These are phyloP conservation scores for Ascochyta koolunga DNA, from an alignment of 2,329 filamentous ascomycete species.

Conservation along the genomic window DNA sequence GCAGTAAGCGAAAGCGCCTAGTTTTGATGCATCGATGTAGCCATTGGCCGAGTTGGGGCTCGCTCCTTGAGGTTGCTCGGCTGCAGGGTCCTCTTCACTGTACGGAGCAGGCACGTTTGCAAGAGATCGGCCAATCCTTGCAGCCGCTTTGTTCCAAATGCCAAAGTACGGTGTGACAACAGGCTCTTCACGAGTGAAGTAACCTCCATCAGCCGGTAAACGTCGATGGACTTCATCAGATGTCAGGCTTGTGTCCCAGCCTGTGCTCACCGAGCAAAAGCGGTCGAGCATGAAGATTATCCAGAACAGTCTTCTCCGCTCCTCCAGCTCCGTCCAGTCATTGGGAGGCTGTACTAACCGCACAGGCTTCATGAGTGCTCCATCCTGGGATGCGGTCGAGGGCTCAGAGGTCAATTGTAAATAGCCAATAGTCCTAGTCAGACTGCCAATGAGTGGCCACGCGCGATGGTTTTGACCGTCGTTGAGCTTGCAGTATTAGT, in stretches of 20 bases:
- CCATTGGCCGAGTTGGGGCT: constrained; percentile 41
- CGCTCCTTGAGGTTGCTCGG: constrained; percentile 31
- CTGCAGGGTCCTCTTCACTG: constrained; percentile 40
- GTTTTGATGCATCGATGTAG: constrained; percentile 43
- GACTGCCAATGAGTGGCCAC: constrained; percentile 43
- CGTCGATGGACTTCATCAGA: constrained; percentile 44
- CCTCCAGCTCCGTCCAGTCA: constrained; percentile 43
- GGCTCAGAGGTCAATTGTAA: constrained; percentile 41
- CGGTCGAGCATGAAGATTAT: constrained; percentile 43
- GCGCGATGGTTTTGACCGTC: constrained; percentile 37
- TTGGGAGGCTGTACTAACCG: constrained; percentile 30
- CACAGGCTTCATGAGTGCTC: constrained; percentile 40
- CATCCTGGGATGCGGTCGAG: constrained; percentile 26
- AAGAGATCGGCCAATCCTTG: constrained; percentile 40
- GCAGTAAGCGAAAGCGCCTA: constrained; percentile 44
- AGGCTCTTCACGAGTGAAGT: constrained; percentile 42
- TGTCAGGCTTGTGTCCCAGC: constrained; percentile 43
- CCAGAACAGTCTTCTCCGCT: constrained; percentile 41
- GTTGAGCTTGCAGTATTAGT: constrained; percentile 31
- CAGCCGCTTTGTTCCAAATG: constrained; percentile 45
- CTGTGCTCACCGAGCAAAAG: constrained; percentile 41
- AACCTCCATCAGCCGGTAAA: constrained; percentile 42
- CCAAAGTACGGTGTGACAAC: constrained; percentile 44
- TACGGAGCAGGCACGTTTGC: constrained; percentile 43
- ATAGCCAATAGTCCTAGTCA: constrained; percentile 43